phyloP scores from a whole-genome alignment of 345 rosid species.

The Pugionium dolabratum region DNA sequence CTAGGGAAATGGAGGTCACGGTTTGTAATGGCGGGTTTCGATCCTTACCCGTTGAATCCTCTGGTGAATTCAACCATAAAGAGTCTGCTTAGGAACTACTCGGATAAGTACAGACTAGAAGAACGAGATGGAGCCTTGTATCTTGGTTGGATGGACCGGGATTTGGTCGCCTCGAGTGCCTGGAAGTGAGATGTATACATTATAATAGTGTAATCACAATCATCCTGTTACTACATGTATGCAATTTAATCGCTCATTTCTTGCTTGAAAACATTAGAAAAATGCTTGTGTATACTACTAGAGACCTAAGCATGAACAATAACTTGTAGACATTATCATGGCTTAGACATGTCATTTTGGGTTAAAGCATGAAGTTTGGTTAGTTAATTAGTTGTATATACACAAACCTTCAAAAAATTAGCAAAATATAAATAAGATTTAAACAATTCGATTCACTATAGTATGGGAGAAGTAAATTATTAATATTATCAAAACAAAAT shows the following conservation, averaged over 20 bases:
- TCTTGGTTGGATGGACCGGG: conserved; percentile 92
- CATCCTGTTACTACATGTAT: conserved; percentile 23
- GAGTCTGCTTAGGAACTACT: conserved; percentile 62
- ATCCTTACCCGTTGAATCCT: conserved; percentile 73
- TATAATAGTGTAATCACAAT: conserved; percentile 15
- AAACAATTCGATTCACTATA: too few relatives aligned
- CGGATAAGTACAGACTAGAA: conserved; percentile 66
- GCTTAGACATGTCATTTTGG: too few relatives aligned
- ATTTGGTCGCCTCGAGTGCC: conserved; percentile 90
- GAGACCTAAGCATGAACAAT: neutral
- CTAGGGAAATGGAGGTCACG: conserved; percentile 85
- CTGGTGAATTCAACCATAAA: conserved; percentile 77
- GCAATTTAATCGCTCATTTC: conserved; percentile 20
- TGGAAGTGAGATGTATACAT: conserved; percentile 57
- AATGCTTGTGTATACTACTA: conserved; percentile 1
- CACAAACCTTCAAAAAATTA: too few relatives aligned
- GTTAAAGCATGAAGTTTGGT: too few relatives aligned
- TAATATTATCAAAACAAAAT: too few relatives aligned
- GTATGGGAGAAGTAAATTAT: too few relatives aligned
- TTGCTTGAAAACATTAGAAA: conserved; percentile 20
- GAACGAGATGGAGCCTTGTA: conserved; percentile 82
- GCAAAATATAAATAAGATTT: too few relatives aligned
- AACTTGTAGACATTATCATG: too few relatives aligned
- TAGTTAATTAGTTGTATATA: too few relatives aligned
- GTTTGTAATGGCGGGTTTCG: conserved; percentile 85